Base-by-base conservation (phyloP, 1,139 yeast genomes). In the Yamadazyma atlantica region DNA sequence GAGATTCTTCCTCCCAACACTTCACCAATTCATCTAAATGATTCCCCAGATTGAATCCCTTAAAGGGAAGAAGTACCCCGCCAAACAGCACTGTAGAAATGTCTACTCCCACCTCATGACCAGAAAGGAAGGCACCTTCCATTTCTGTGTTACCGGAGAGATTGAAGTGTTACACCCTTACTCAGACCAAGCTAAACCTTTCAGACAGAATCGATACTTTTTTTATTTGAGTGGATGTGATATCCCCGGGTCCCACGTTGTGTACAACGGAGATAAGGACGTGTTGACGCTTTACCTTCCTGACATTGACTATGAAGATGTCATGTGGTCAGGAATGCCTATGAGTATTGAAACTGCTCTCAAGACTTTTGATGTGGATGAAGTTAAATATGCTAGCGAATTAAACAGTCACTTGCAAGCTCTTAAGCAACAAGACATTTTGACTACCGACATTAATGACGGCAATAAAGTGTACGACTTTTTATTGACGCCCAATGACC, bases 301-400 rank as follows among this genome's bases (percentile, higher is more conserved):
- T 2, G 76, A 85, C 41, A 71, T 90, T 34, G 96, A 89, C 56
- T 65, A 76, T 36, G 97, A 92, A 33, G 96, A 87, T 56, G 86
- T 92, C 34, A 85, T 92, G 90, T 92, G 98, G 97, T 82, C 94
- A 40, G 98, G 98, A 0, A 58, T 84, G 62, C 97, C 98, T 2
- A 48, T 87, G 37, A 66, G 78, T 29, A 51, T 71, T n/a, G 80
- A 82, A 37, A 80, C 83, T 16, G 96, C 97, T 0, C 42, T 60
- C 34, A 57, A 64, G 14, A 72, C 69, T 44, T 92, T 65, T 52
- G 96, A 90, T 49, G 90, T 87, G 25, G 97, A 92, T 58, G 82
- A 78, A 30, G 95, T 90, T 39, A 64, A 77, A 46, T 85, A 83
- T 53, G 76, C 72, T 9, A 56, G 62, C 12, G 80, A 78, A 38